Evolutionary conservation across 768 basidiomycete genomes (phyloP).

Genomic region (Leccinum rimulosum): DNA sequence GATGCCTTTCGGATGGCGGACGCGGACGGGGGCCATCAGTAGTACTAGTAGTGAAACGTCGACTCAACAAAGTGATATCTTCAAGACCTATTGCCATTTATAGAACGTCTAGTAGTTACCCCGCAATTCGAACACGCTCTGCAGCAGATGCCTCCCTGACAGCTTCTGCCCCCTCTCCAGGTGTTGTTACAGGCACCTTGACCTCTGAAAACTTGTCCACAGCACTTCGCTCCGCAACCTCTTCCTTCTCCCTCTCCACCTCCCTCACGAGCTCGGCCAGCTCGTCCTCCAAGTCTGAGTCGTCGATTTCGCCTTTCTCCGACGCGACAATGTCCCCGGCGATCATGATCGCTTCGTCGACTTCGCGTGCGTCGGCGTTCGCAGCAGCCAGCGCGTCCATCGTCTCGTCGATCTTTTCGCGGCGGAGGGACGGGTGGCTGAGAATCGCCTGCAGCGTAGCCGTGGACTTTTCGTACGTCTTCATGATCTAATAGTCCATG

Average conservation of each 20-base stretch:
- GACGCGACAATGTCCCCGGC: conserved; percentile 62
- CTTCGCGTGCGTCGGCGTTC: conserved; percentile 76
- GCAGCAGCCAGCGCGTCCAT: conserved; percentile 86
- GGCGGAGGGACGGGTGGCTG: conserved; percentile 73
- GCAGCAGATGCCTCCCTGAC: background rate
- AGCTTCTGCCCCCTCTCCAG: background rate
- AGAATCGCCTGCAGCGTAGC: conserved; percentile 73
- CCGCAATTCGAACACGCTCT: background rate
- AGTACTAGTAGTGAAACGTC: background rate
- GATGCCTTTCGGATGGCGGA: conserved; percentile 84
- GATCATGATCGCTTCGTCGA: conserved; percentile 72
- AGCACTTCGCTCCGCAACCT: conserved; percentile 30
- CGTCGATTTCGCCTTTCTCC: conserved; percentile 47
- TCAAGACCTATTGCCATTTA: conserved; percentile 5
- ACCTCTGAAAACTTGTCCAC: conserved; percentile 21
- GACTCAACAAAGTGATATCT: no score
- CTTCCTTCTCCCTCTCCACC: conserved; percentile 37
- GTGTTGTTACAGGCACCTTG: conserved; percentile 18
- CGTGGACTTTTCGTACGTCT: conserved; percentile 80
- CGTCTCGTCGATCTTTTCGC: conserved; percentile 78
- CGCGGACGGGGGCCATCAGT: conserved; percentile 67
- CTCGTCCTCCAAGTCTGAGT: conserved; percentile 64
- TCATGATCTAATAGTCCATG: conserved; percentile 63
- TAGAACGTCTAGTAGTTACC: background rate
- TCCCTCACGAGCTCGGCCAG: conserved; percentile 53